These are phyloP conservation scores for Aegilops speltoides DNA, from an alignment of 176 grass and related monocot species.

Conservation along the genomic window DNA sequence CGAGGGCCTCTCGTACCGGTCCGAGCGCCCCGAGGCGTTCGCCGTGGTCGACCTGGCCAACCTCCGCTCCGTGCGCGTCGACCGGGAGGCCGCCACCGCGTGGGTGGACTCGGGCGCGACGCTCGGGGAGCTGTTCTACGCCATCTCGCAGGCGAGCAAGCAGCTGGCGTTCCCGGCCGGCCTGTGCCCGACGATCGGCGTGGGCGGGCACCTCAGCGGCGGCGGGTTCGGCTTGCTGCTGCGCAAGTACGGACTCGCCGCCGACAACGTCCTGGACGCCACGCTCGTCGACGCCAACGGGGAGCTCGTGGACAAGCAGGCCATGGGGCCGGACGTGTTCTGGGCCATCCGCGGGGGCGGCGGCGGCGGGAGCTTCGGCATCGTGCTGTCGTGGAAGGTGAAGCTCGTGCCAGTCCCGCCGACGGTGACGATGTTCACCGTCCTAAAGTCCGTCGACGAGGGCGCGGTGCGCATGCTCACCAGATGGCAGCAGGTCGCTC, in stretches of 20 bases:
- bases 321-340: slow-evolving; percentile 52
- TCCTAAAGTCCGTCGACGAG: slow-evolving; percentile 13
- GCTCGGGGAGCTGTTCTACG: slow-evolving; percentile 60
- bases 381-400: slow-evolving; percentile 53
- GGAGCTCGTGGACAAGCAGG: slow-evolving; percentile 32
- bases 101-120: slow-evolving; percentile 67
- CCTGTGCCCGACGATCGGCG: slow-evolving; percentile 58
- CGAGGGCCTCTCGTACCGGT: slow-evolving; percentile 65
- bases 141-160: slow-evolving; percentile 28
- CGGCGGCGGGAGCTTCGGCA: slow-evolving; percentile 52
- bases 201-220: slow-evolving; percentile 57
- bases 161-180: slow-evolving; percentile 45
- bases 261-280: slow-evolving; percentile 62
- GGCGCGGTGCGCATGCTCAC: slow-evolving; percentile 44
- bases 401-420: slow-evolving; percentile 40
- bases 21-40: slow-evolving; percentile 34
- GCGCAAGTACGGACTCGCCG: slow-evolving; percentile 54
- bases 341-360: slow-evolving; percentile 56
- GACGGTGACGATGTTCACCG: slow-evolving; percentile 36
- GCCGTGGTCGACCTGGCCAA: slow-evolving; percentile 42
- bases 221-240: slow-evolving; percentile 60
- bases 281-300: slow-evolving; percentile 47
- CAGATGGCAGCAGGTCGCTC: slow-evolving; percentile 52
- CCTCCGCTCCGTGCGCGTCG: slow-evolving; percentile 34
- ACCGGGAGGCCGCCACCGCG: slow-evolving; percentile 14